Percentiles rank a stretch among this genome's conserved stretches.
These are phyloP conservation scores for Fulvia fulva DNA, from an alignment of 2,329 filamentous ascomycete genomes.

Conservation along the genomic window DNA sequence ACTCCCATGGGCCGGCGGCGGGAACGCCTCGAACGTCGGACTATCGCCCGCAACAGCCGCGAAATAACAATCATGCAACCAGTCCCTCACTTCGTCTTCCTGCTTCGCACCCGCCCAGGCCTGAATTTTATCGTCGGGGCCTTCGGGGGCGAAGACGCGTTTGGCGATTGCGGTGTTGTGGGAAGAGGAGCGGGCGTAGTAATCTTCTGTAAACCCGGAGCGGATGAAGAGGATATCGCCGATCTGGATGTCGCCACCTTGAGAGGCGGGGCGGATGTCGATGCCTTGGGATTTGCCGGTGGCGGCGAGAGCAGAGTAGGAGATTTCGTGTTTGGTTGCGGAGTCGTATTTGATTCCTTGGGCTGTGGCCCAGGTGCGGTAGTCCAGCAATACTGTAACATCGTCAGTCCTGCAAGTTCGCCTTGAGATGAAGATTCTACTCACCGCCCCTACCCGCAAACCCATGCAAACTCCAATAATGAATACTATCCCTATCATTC, in stretches of 20 bases:
- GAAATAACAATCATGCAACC: constrained; percentile 68
- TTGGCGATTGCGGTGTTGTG: constrained; percentile 36
- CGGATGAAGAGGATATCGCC: constrained; percentile 66
- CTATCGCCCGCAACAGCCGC: constrained; percentile 62
- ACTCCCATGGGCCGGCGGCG: constrained; percentile 37
- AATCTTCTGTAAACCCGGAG: constrained; percentile 58
- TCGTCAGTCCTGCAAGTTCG: not conserved
- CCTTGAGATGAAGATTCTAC: not conserved
- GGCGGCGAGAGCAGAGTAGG: constrained; percentile 49
- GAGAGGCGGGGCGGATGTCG: constrained; percentile 54
- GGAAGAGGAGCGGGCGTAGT: constrained; percentile 41
- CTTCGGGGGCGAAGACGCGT: constrained; percentile 43
- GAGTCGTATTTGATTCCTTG: constrained; percentile 43
- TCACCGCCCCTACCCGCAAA: constrained; percentile 40
- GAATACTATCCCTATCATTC: constrained; percentile 44
- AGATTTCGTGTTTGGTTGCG: constrained; percentile 41
- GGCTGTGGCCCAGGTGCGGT: constrained; percentile 39
- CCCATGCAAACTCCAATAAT: constrained; percentile 45
- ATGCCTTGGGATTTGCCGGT: constrained; percentile 59
- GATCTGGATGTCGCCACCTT: constrained; percentile 53
- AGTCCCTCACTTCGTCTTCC: constrained; percentile 55
- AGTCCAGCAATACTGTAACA: constrained; percentile 40
- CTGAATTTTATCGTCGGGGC: constrained; percentile 35
- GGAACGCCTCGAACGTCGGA: constrained; percentile 61
- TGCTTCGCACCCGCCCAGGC: constrained; percentile 51